Conservation (phyloP, 306 rosid genomes). For the Acacia acuminata region DNA sequence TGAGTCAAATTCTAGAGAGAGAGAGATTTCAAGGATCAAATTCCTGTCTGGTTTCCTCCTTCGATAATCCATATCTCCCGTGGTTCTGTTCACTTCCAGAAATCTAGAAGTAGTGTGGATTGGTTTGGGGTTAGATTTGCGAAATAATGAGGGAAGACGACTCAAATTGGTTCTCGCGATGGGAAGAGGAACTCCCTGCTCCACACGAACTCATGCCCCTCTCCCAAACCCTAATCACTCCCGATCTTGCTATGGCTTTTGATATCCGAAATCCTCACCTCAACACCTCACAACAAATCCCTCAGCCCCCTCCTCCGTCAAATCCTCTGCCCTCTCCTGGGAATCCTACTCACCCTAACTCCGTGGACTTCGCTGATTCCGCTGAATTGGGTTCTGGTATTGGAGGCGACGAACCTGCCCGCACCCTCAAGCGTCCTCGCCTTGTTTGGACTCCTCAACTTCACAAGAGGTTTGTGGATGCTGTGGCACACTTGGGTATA, state of each 20-base stretch:
- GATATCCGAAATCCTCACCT: constrained; percentile 65
- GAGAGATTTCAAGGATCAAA: constrained; percentile 17
- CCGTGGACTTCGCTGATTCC: constrained; percentile 81
- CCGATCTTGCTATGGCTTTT: constrained; percentile 91
- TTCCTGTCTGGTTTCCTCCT: constrained; percentile 13
- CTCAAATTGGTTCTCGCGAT: constrained; percentile 83
- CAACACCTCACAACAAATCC: constrained; percentile 33
- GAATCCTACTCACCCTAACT: constrained; percentile 57
- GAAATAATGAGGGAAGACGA: constrained; percentile 84
- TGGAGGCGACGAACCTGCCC: constrained; percentile 83
- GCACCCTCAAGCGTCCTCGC: constrained; percentile 91
- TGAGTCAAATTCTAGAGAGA: constrained; percentile 18
- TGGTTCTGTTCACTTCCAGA: constrained; percentile 6
- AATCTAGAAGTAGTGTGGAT: constrained; percentile 9
- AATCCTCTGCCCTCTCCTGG: constrained; percentile 49
- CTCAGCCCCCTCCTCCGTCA: constrained; percentile 39
- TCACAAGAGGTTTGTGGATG: constrained; percentile 94
- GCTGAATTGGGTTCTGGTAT: constrained; percentile 85
- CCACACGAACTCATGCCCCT: constrained; percentile 90
- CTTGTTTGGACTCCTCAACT: constrained; percentile 99
- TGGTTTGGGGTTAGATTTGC: constrained; percentile 33
- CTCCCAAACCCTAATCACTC: constrained; percentile 95
- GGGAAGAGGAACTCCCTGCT: constrained; percentile 88
- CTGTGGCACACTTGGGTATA: constrained; percentile 92
- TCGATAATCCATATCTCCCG: background rate